Percentiles rank a stretch among this genome's conserved stretches.
These are phyloP conservation scores for Cystobasidium pallidum DNA, from an alignment of 1,284 basidiomycete species.

Conservation along the genomic window DNA sequence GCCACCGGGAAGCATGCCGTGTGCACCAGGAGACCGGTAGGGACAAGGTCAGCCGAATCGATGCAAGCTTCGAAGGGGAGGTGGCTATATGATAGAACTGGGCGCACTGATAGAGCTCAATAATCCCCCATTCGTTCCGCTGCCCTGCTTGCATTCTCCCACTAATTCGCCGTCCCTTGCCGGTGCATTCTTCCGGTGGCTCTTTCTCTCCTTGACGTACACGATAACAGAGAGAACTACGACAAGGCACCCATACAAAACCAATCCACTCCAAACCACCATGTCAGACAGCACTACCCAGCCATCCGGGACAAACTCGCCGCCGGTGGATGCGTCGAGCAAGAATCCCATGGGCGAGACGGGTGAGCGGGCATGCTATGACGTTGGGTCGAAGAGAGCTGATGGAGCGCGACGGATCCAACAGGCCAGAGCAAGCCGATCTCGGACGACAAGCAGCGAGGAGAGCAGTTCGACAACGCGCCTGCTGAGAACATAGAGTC, in stretches of 20 bases:
- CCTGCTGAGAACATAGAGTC: conserved; percentile 21
- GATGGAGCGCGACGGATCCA: not conserved
- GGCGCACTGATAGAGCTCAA: no score
- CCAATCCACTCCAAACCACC: not conserved
- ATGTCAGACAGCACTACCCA: conserved; percentile 19
- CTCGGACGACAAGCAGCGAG: conserved; percentile 30
- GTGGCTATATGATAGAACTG: no score
- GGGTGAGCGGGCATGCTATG: not conserved
- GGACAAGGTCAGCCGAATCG: no score
- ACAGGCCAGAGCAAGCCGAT: conserved; percentile 38
- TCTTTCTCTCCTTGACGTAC: no score
- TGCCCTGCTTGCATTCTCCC: no score
- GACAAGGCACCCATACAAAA: not conserved
- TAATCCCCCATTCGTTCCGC: no score
- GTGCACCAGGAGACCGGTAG: no score
- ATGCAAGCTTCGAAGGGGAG: no score
- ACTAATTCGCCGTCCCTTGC: no score
- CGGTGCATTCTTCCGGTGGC: no score
- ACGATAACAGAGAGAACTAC: no score
- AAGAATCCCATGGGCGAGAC: conserved; percentile 39
- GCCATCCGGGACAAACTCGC: conserved; percentile 29
- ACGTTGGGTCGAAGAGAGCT: not conserved
- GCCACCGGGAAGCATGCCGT: no score
- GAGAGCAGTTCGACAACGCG: conserved; percentile 31
- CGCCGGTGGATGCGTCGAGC: conserved; percentile 14